Evolutionary conservation across 768 basidiomycete species (phyloP).

Genomic region (Mycena filopes): DNA sequence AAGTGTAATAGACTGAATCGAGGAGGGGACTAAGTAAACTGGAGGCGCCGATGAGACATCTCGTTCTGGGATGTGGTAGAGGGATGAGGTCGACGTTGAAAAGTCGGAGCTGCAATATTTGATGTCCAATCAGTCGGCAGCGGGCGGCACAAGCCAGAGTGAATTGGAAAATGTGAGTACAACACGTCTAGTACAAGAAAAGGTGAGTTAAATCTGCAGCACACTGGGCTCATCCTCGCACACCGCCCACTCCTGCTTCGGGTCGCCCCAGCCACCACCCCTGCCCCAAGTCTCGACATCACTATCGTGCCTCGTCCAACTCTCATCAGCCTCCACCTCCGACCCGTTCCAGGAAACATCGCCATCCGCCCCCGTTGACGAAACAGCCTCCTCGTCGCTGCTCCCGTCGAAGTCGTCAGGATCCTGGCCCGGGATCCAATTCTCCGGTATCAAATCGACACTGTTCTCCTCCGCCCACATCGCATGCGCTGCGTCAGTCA

Average conservation of each 20-base stretch:
- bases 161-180: too few species aligned
- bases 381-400: slow-evolving; percentile 39
- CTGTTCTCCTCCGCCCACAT: slow-evolving; percentile 47
- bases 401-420: slow-evolving; percentile 41
- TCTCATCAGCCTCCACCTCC: slow-evolving; percentile 42
- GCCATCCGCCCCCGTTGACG: slow-evolving; percentile 52
- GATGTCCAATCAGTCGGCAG: too few species aligned
- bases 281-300: slow-evolving; percentile 24
- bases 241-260: slow-evolving; percentile 5
- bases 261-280: slow-evolving; percentile 1
- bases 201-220: background rate
- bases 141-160: too few species aligned
- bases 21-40: too few species aligned
- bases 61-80: too few species aligned
- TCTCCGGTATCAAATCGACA: slow-evolving; percentile 53
- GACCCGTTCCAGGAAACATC: slow-evolving; percentile 55
- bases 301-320: slow-evolving; percentile 32
- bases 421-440: slow-evolving; percentile 57
- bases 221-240: slow-evolving; percentile 7
- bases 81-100: too few species aligned
- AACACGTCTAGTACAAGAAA: background rate
- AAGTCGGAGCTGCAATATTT: too few species aligned
- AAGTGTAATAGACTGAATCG: too few species aligned
- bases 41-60: too few species aligned
- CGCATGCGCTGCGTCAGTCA: slow-evolving; percentile 37